These are phyloP conservation scores for Hyphodiscus sp. DNA, from an alignment of 2,329 filamentous ascomycete genomes.

Conservation along the genomic window DNA sequence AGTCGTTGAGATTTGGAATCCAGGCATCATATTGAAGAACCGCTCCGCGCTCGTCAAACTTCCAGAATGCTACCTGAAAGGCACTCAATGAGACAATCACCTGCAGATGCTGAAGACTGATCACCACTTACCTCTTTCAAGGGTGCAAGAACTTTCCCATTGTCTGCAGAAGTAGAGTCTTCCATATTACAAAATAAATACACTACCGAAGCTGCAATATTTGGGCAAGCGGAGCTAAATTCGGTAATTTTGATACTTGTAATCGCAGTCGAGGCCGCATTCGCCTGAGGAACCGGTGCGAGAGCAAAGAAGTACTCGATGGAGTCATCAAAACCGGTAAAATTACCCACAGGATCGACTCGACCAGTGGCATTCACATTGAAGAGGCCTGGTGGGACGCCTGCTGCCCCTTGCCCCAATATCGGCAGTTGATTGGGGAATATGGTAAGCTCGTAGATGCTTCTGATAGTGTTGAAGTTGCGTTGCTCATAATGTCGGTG, in stretches of 20 bases:
- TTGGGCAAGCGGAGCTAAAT: not conserved
- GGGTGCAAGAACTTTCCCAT: not conserved
- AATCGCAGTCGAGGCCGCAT: not conserved
- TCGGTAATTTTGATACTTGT: not conserved
- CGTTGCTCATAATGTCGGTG: conserved; percentile 2
- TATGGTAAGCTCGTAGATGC: not conserved
- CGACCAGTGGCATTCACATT: not conserved
- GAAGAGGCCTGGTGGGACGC: not conserved
- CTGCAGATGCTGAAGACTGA: not conserved
- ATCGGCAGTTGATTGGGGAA: not conserved
- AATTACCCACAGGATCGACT: not conserved
- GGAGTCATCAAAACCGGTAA: not conserved
- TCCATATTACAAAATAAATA: not conserved
- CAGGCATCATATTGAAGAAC: not conserved
- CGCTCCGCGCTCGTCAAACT: not conserved
- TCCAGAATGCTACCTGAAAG: not conserved
- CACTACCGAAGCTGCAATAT: not conserved
- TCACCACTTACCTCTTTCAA: conserved; percentile 1
- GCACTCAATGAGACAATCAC: not conserved
- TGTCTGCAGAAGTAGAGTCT: not conserved
- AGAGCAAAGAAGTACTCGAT: not conserved
- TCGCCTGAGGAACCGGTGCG: not conserved
- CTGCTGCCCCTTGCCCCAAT: not conserved
- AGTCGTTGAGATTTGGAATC: not conserved
- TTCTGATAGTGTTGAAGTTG: not conserved